Evolutionary conservation across 2,329 filamentous ascomycete species (phyloP), one percentile per base, ranked within the genome.

Genomic region (Alternaria triticina): DNA sequence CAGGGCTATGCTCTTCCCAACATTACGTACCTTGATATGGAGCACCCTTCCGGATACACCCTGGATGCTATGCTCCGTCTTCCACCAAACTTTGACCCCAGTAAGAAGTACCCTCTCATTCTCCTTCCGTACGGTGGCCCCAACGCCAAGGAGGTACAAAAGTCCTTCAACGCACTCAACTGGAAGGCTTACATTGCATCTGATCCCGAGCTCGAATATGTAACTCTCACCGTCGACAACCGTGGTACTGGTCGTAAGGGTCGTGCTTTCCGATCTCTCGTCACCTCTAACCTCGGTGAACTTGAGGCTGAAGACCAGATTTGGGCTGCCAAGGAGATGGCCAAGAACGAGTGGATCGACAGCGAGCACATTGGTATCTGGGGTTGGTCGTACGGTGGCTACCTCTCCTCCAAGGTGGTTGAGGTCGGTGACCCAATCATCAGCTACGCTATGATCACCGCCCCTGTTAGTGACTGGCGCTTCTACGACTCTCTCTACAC

Each of bases 401-500:
- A 89, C 70, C 83, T 92, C 2, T 84, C 87, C 0, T 81, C 87
- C 55, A 92, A 92, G 80, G 88, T 90, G 0, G 81, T 92, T 8
- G 90, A 92, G 72, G 81, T 83, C 0, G 82, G 88, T 74, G 86
- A 86, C 17, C 86, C 86, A 1, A 85, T 85, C 15, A 91, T 92
- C 75, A 85, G 87, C 0, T 84, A 89, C 8, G 89, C 85, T 0
- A 77, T 91, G 10, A 88, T 90, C 69, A 88, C 88, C 0, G 89
- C 89, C 0, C 89, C 89, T 0, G 89, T 91, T 0, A 84, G 83
- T 3, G 90, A 92, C 79, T 91, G 88, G 88, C 85, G 89, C 2
- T 88, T 91, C 80, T 92, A 92, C 77, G 89, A 92, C 76, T 86
- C 84, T 59, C 87, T 91, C 82, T 92, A 91, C 75, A 91, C 90